Evolutionary conservation across 768 basidiomycete species (phyloP).

Genomic region (Boletus rubroflammeus): DNA sequence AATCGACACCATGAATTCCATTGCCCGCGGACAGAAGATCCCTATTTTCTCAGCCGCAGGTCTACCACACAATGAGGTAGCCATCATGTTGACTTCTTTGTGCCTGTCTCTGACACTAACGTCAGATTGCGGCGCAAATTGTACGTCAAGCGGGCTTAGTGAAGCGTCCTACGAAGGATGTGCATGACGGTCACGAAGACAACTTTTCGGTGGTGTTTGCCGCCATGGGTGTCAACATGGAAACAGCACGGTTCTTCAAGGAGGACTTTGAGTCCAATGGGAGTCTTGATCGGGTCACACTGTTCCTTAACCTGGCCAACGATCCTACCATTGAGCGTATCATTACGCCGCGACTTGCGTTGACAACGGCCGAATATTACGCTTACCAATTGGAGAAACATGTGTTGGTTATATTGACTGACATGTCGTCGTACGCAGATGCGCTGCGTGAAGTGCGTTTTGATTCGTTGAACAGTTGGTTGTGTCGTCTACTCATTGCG

Average conservation of each 20-base stretch:
- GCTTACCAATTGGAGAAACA: constrained; percentile 99
- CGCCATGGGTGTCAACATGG: constrained; percentile 99
- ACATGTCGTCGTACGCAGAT: constrained; percentile 98
- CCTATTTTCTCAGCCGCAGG: constrained; percentile 99
- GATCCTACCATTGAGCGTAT: constrained; percentile 99
- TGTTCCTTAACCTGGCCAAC: constrained; percentile 98
- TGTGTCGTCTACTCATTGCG: constrained; percentile 4
- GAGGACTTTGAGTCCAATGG: constrained; percentile 99
- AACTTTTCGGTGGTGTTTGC: constrained; percentile 99
- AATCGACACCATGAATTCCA: constrained; percentile 97
- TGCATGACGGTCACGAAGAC: constrained; percentile 98
- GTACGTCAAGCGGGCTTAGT: constrained; percentile 99
- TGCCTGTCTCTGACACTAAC: constrained; percentile 21
- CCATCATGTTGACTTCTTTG: constrained; percentile 20
- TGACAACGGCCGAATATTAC: constrained; percentile 99
- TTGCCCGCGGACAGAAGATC: constrained; percentile 99
- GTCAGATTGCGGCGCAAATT: constrained; percentile 97
- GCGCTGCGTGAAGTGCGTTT: constrained; percentile 83
- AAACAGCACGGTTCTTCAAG: constrained; percentile 99
- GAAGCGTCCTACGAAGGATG: constrained; percentile 93
- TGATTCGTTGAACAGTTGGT: constrained; percentile 15
- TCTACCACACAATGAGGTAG: constrained; percentile 95
- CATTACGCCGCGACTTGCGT: constrained; percentile 95
- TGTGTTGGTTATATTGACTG: constrained; percentile 97
- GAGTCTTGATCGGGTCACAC: constrained; percentile 91